Evolutionary conservation across 345 rosid species (phyloP).

Genomic region (Clausena lansium): DNA sequence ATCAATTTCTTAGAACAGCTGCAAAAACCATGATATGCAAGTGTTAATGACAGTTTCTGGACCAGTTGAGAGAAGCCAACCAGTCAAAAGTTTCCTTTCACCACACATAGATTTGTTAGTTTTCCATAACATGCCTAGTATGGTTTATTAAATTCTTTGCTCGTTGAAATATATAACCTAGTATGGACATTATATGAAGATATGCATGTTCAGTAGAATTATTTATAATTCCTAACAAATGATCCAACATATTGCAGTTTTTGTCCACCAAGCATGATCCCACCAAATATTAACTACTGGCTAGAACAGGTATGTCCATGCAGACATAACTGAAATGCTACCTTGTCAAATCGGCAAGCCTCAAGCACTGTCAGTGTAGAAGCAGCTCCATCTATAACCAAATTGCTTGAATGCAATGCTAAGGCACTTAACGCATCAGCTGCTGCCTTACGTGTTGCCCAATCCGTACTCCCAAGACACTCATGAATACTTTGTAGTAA

Average conservation of each 20-base stretch:
- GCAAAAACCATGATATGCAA: neutral
- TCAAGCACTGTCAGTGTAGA: conserved; percentile 73
- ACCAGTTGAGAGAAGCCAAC: neutral
- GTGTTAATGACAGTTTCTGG: neutral
- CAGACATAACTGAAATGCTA: conserved; percentile 21
- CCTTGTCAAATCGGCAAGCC: conserved; percentile 95
- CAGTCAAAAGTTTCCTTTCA: neutral
- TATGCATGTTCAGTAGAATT: neutral
- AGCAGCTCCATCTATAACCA: conserved; percentile 61
- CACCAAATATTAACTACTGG: neutral
- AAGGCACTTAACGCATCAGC: conserved; percentile 77
- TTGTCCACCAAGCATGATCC: neutral
- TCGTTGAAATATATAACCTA: neutral
- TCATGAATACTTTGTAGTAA: conserved; percentile 83
- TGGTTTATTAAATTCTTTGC: neutral
- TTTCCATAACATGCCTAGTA: neutral
- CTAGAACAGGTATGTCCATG: neutral
- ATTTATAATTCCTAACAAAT: neutral
- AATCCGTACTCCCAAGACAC: conserved; percentile 90
- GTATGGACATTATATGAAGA: neutral
- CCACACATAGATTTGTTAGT: neutral
- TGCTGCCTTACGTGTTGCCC: conserved; percentile 97
- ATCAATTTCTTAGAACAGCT: neutral
- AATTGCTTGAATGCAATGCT: conserved; percentile 74
- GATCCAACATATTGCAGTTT: neutral